Percentiles rank a stretch among this genome's conserved stretches.
These are phyloP conservation scores for Fusarium nelsonii DNA, from an alignment of 2,329 filamentous ascomycete genomes.

Conservation along the genomic window DNA sequence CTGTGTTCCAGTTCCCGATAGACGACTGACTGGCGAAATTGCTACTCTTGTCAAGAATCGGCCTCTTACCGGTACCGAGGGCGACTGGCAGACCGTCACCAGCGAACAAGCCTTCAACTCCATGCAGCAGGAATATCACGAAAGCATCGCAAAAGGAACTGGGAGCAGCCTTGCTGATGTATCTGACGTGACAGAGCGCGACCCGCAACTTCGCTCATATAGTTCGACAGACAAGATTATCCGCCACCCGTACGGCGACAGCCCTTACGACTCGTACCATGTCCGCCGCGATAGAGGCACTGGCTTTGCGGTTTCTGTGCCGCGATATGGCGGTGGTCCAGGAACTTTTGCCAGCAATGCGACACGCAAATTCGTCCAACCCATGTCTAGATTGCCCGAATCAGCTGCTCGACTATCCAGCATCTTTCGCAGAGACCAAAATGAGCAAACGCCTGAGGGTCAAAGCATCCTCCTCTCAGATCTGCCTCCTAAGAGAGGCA, in stretches of 20 bases:
- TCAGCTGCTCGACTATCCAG: slow-evolving; percentile 47
- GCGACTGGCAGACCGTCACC: slow-evolving; percentile 55
- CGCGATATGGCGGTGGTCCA: slow-evolving; percentile 30
- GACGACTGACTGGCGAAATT: slow-evolving; percentile 33
- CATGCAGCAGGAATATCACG: slow-evolving; percentile 40
- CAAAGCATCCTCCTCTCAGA: slow-evolving; percentile 40
- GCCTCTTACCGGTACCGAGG: slow-evolving; percentile 37
- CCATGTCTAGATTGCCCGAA: slow-evolving; percentile 41
- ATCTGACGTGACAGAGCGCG: slow-evolving; percentile 52
- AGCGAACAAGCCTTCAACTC: slow-evolving; percentile 48
- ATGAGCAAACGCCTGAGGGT: slow-evolving; percentile 3
- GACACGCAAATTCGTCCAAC: slow-evolving; percentile 36
- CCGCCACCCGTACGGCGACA: slow-evolving; percentile 42
- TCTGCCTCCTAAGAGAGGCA: slow-evolving; percentile 44
- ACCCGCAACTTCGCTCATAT: slow-evolving; percentile 37
- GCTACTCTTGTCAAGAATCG: slow-evolving; percentile 35
- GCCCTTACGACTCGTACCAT: slow-evolving; percentile 26
- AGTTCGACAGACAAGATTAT: slow-evolving; percentile 47
- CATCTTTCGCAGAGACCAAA: slow-evolving; percentile 42
- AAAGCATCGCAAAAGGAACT: slow-evolving; percentile 47
- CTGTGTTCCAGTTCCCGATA: slow-evolving; percentile 13
- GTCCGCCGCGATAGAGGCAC: slow-evolving; percentile 43
- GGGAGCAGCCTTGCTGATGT: slow-evolving; percentile 62
- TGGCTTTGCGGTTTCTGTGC: slow-evolving; percentile 40
- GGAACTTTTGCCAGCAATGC: slow-evolving; percentile 42